Evolutionary conservation across 441 rosid genomes (phyloP).

Genomic region (Iberis amara): DNA sequence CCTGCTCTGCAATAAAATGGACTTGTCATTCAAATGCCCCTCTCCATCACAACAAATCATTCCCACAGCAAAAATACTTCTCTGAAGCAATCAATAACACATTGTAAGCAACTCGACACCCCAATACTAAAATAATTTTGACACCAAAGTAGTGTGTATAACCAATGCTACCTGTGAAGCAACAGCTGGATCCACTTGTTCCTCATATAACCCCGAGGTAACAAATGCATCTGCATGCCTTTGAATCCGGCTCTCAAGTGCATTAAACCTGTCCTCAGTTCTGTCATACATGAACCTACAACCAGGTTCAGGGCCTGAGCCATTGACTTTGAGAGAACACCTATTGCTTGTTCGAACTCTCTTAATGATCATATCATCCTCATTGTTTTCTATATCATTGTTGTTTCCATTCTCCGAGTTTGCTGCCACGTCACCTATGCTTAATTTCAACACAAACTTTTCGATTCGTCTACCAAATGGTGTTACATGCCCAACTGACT

Average conservation of each 20-base stretch:
- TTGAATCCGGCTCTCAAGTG: slow-evolving; percentile 64
- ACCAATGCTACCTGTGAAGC: slow-evolving; percentile 74
- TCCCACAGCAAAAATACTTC: slow-evolving; percentile 77
- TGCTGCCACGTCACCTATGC: slow-evolving; percentile 41
- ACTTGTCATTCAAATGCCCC: slow-evolving; percentile 87
- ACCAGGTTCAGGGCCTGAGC: slow-evolving; percentile 66
- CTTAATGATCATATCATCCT: slow-evolving; percentile 65
- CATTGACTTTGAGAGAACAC: slow-evolving; percentile 58
- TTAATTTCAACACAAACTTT: slow-evolving; percentile 66
- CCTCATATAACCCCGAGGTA: slow-evolving; percentile 63
- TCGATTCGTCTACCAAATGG: slow-evolving; percentile 73
- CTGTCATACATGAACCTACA: slow-evolving; percentile 89
- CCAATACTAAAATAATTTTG: slow-evolving; percentile 1
- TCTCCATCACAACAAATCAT: slow-evolving; percentile 97
- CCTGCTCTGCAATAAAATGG: slow-evolving; percentile 90
- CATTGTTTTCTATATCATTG: slow-evolving; percentile 38
- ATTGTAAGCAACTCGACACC: slow-evolving; percentile 22
- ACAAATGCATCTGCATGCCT: slow-evolving; percentile 50
- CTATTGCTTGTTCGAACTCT: slow-evolving; percentile 54
- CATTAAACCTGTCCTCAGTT: slow-evolving; percentile 80
- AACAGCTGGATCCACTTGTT: slow-evolving; percentile 75
- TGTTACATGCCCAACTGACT: slow-evolving; percentile 53
- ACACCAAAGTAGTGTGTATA: slow-evolving; percentile 9
- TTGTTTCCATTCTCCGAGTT: slow-evolving; percentile 34
- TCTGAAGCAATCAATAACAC: slow-evolving; percentile 51